phyloP scores from a whole-genome alignment of 1,284 basidiomycete species.

The Ustilago curta region DNA sequence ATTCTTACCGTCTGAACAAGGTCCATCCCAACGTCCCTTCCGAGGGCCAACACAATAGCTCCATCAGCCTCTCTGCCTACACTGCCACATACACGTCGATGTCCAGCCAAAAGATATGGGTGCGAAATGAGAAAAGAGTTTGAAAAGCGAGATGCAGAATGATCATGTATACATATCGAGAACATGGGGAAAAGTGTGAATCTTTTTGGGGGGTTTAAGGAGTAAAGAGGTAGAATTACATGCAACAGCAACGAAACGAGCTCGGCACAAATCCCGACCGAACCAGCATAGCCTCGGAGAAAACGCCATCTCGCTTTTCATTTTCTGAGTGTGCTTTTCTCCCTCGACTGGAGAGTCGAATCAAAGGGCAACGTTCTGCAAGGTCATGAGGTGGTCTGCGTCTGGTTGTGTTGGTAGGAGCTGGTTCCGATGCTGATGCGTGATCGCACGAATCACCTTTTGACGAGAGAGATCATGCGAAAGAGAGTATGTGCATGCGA shows the following conservation, averaged over 20 bases:
- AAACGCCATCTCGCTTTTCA: constrained; percentile 48
- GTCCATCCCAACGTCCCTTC: no score
- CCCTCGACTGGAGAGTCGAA: constrained; percentile 13
- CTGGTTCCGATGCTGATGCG: constrained; percentile 14
- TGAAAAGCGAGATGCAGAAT: constrained; percentile 44
- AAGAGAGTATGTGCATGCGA: background rate
- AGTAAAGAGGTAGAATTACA: constrained; percentile 40
- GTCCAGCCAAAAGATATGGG: background rate
- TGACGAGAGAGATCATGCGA: constrained; percentile 1
- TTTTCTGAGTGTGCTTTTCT: constrained; percentile 15
- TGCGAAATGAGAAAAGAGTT: constrained; percentile 9
- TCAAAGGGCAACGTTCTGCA: background rate
- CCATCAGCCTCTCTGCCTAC: background rate
- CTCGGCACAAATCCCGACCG: background rate
- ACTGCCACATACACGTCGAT: background rate
- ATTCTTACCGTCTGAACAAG: no score
- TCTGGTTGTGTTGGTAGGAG: background rate
- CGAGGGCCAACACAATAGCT: no score
- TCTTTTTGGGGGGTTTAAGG: constrained; percentile 15
- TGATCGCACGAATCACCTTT: constrained; percentile 1
- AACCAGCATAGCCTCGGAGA: background rate
- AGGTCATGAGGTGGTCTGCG: background rate
- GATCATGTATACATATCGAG: constrained; percentile 9
- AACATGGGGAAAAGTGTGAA: constrained; percentile 5
- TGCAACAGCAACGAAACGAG: constrained; percentile 15